Evolutionary conservation across 306 rosid genomes (phyloP).

Genomic region (Cicer bijugum): DNA sequence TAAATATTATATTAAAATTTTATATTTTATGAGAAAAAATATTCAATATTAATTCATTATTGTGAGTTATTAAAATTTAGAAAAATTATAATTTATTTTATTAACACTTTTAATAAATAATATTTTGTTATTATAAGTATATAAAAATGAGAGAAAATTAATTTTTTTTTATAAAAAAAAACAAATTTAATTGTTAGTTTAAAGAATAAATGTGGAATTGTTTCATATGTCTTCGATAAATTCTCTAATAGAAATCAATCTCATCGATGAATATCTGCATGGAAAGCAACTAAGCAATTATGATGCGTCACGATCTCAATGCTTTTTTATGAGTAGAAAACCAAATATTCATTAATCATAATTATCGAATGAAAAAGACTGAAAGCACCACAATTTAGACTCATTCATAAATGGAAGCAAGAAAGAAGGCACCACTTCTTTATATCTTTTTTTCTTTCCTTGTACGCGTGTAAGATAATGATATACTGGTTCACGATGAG

Average conservation of each 20-base stretch:
- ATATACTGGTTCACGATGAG: not conserved
- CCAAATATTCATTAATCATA: not conserved
- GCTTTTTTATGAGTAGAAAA: slow-evolving; percentile 40
- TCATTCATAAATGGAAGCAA: slow-evolving; percentile 11
- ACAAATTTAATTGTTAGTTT: no score
- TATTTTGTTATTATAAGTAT: no score
- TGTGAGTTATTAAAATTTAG: no score
- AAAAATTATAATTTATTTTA: no score
- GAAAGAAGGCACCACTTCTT: not conserved
- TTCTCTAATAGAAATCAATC: not conserved
- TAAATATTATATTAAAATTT: no score
- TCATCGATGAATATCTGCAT: slow-evolving; percentile 42
- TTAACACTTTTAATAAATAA: no score
- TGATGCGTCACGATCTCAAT: slow-evolving; percentile 37
- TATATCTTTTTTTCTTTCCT: not conserved
- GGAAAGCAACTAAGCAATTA: slow-evolving; percentile 47
- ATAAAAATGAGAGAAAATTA: no score
- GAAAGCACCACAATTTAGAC: slow-evolving; percentile 36
- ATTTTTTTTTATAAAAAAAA: no score
- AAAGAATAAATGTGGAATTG: no score
- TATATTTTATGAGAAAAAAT: no score
- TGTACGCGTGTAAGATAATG: slow-evolving; percentile 2
- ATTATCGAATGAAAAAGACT: slow-evolving; percentile 35
- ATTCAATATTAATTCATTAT: no score
- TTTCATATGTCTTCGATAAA: no score